These are phyloP conservation scores for Phytophthora quininea DNA, from an alignment of 352 stramenopile species.

Conservation along the genomic window DNA sequence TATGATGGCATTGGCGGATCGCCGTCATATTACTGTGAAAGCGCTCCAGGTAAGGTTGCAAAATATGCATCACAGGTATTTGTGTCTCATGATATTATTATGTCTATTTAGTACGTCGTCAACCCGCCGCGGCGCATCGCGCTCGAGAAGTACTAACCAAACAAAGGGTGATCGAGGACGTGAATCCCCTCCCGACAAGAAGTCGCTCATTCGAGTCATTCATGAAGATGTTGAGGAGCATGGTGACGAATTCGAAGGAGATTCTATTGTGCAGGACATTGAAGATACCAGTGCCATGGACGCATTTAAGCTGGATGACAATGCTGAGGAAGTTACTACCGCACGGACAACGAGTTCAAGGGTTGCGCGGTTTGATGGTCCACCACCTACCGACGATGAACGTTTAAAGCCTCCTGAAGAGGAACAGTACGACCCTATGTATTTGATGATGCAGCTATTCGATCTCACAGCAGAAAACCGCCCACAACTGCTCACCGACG, in stretches of 20 bases:
- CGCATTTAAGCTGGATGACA: constrained; percentile 37
- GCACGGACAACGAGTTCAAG: constrained; percentile 8
- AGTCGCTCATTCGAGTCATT: constrained; percentile 28
- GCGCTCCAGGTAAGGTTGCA: constrained; percentile 35
- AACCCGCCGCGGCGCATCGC: constrained; percentile 3
- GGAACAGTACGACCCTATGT: constrained; percentile 56
- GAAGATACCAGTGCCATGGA: constrained; percentile 23
- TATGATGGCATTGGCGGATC: constrained; percentile 84
- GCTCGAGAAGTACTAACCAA: constrained; percentile 20
- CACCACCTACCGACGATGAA: not conserved
- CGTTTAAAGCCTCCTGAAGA: not conserved
- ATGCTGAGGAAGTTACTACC: not conserved
- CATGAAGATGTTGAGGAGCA: constrained; percentile 35
- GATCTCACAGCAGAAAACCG: constrained; percentile 61
- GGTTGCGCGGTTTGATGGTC: constrained; percentile 17
- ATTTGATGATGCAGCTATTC: constrained; percentile 88
- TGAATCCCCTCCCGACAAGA: constrained; percentile 21
- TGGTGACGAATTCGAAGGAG: constrained; percentile 11
- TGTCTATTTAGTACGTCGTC: constrained; percentile 22
- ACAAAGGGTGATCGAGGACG: constrained; percentile 35
- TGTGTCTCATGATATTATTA: constrained; percentile 13
- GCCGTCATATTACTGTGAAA: constrained; percentile 80
- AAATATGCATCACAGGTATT: not conserved
- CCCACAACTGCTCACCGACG: constrained; percentile 66
- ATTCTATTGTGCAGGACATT: not conserved